phyloP scores from a whole-genome alignment of 495 filamentous ascomycete species.

The Bathelium albidoporum region DNA sequence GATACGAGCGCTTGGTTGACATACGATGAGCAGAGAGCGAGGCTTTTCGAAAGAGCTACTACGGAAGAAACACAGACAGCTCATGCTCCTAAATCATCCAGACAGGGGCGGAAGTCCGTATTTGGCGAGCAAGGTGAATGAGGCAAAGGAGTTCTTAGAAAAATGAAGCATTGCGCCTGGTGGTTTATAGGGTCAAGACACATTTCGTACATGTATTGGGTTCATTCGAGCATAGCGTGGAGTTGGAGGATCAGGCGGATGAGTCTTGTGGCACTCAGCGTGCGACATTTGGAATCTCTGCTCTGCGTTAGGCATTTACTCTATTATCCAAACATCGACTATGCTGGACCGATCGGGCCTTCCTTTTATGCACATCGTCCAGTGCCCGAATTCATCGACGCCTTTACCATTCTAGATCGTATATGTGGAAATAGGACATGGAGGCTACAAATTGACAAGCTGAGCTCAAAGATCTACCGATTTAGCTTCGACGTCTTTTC shows the following conservation, averaged over 20 bases:
- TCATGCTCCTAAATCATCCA: conserved; percentile 97
- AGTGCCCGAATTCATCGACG: too few relatives aligned
- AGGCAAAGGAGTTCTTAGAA: conserved; percentile 93
- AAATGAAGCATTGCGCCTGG: too few relatives aligned
- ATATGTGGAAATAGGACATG: background rate
- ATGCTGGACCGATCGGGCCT: too few relatives aligned
- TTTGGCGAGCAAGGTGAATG: conserved; percentile 92
- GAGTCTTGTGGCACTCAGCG: too few relatives aligned
- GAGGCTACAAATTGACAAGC: background rate
- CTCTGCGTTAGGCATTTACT: background rate
- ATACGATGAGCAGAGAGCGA: conserved; percentile 52
- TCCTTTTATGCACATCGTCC: too few relatives aligned
- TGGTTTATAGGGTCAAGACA: background rate
- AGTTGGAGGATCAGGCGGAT: too few relatives aligned
- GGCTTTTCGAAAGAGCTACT: conserved; percentile 81
- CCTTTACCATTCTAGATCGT: background rate
- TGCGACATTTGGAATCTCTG: too few relatives aligned
- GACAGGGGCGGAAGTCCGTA: conserved; percentile 96
- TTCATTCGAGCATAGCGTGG: background rate
- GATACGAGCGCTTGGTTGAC: background rate
- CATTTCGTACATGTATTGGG: background rate
- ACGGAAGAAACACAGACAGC: conserved; percentile 87
- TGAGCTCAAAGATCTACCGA: background rate
- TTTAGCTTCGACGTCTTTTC: conserved; percentile 24
- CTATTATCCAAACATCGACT: background rate